phyloP scores from a whole-genome alignment of 345 rosid genomes.

The Pelargonium nanum region DNA sequence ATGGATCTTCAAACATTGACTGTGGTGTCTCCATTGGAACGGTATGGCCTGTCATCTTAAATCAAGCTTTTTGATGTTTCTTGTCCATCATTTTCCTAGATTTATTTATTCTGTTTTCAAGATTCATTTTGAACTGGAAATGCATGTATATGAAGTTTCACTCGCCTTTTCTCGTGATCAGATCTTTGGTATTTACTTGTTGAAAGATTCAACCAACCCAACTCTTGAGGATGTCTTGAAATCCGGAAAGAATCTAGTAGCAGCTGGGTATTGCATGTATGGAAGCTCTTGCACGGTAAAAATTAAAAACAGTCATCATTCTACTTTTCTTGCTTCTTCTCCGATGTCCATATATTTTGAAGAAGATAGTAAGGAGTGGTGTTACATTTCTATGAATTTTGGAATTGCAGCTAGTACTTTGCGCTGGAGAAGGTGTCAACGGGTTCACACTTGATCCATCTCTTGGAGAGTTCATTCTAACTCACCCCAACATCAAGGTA shows the following conservation, averaged over 20 bases:
- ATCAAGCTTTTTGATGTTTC: too few species aligned
- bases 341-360: not conserved
- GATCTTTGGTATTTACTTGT: constrained; percentile 89
- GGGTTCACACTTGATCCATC: constrained; percentile 98
- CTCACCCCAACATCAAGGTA: constrained; percentile 91
- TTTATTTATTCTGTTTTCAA: not conserved
- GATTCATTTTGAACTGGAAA: not conserved
- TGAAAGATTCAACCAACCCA: constrained; percentile 60
- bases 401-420: constrained; percentile 63
- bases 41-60: constrained; percentile 26
- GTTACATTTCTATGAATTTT: not conserved
- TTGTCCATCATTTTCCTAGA: not conserved
- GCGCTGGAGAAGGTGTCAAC: constrained; percentile 84
- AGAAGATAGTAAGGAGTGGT: not conserved
- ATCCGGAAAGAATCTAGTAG: constrained; percentile 84
- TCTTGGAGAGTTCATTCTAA: constrained; percentile 92
- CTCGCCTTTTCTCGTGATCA: constrained; percentile 20
- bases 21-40: constrained; percentile 98
- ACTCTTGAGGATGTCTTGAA: constrained; percentile 70
- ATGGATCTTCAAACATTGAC: constrained; percentile 96
- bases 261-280: constrained; percentile 99
- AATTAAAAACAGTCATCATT: not conserved
- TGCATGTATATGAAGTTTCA: not conserved
- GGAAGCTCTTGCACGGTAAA: constrained; percentile 99
- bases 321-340: too few species aligned